A percentile compares a stretch with the other conserved stretches of the same genome.
Conservation (phyloP, 2,329 filamentous ascomycete species). For the Chaetomiaceae sp. region DNA sequence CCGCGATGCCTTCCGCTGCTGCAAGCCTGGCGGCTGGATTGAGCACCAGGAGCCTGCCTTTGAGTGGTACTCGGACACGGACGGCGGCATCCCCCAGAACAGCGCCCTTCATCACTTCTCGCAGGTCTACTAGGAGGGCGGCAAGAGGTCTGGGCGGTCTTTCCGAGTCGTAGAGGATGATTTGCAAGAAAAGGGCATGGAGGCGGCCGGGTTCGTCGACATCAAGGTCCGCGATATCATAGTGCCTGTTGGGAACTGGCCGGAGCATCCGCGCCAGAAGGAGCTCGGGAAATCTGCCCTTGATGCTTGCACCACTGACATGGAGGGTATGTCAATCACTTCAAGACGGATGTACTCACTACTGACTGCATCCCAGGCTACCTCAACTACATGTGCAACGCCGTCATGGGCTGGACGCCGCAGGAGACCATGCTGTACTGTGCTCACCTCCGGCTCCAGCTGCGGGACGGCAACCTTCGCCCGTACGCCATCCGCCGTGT, state of each 20-base stretch:
- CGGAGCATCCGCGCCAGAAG: too few relatives aligned
- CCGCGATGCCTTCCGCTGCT: conserved; percentile 16
- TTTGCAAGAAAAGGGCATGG: conserved; percentile 35
- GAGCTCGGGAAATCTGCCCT: neutral
- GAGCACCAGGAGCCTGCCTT: conserved; percentile 18
- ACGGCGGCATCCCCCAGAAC: conserved; percentile 54
- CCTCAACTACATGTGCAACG: neutral
- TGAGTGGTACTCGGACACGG: too few relatives aligned
- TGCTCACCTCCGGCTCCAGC: neutral
- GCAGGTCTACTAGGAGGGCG: conserved; percentile 23
- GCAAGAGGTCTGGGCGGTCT: conserved; percentile 16
- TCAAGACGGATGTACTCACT: too few relatives aligned
- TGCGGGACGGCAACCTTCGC: neutral
- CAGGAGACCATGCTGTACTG: neutral
- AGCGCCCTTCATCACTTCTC: conserved; percentile 36
- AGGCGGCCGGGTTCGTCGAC: conserved; percentile 28
- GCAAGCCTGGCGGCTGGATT: conserved; percentile 22
- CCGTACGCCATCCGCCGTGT: neutral
- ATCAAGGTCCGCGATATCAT: conserved; percentile 23
- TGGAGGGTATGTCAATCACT: too few relatives aligned
- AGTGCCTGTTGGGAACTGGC: too few relatives aligned
- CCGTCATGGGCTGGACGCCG: conserved; percentile 1
- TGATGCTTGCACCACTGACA: neutral
- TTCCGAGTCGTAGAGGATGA: conserved; percentile 27
- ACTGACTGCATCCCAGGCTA: neutral